These are phyloP conservation scores for Globisporangium spiculum DNA, from an alignment of 352 stramenopile genomes.

Conservation along the genomic window DNA sequence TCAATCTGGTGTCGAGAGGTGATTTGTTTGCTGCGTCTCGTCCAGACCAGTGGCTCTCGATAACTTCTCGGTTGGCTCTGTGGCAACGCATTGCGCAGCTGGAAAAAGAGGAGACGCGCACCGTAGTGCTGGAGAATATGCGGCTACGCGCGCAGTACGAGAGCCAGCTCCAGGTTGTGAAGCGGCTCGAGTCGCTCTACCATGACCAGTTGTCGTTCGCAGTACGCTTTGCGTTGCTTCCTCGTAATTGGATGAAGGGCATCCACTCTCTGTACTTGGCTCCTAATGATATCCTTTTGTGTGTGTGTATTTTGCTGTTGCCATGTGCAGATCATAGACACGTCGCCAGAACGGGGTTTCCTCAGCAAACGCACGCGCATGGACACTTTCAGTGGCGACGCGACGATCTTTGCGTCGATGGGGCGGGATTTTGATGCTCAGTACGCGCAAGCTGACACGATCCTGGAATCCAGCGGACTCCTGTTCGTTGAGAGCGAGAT, in stretches of 20 bases:
- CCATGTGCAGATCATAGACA: background rate
- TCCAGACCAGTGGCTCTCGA: conserved; percentile 4
- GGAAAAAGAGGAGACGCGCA: conserved; percentile 27
- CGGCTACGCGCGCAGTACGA: conserved; percentile 29
- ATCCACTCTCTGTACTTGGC: too few relatives aligned
- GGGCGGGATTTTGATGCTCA: conserved; percentile 8
- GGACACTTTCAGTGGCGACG: background rate
- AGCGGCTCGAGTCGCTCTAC: conserved; percentile 34
- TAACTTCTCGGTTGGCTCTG: background rate
- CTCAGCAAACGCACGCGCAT: conserved; percentile 9
- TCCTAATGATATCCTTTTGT: background rate
- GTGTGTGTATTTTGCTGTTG: background rate
- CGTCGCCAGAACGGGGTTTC: background rate
- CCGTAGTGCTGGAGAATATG: conserved; percentile 34
- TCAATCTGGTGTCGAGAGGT: conserved; percentile 24
- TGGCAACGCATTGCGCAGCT: conserved; percentile 34
- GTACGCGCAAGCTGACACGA: conserved; percentile 4
- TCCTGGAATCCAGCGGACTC: background rate
- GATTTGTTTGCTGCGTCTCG: background rate
- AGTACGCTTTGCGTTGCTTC: background rate
- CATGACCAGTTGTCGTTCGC: conserved; percentile 13
- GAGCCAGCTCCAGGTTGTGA: conserved; percentile 32
- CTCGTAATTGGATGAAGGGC: too few relatives aligned
- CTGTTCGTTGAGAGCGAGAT: background rate
- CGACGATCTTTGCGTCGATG: conserved; percentile 21